A percentile compares a stretch with the other conserved stretches of the same genome.
These are phyloP conservation scores for Nitzschia sp. DNA, from an alignment of 108 stramenopile genomes.

Conservation along the genomic window DNA sequence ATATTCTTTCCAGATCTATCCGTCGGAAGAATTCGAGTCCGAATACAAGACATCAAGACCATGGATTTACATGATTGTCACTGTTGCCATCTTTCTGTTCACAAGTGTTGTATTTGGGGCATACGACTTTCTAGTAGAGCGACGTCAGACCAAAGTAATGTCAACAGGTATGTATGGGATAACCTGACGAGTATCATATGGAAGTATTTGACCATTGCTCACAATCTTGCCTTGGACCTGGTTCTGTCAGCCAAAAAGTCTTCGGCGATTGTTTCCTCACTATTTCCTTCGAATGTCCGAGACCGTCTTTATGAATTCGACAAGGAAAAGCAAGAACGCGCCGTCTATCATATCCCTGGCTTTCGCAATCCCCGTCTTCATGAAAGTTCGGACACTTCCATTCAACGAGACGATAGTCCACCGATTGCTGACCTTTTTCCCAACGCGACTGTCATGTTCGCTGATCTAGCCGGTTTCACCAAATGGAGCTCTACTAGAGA, in stretches of 20 bases:
- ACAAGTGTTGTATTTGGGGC: constrained; percentile 5
- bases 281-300: neutral
- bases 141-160: constrained; percentile 34
- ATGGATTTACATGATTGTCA: neutral
- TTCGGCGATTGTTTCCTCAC: neutral
- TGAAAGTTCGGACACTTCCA: neutral
- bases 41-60: constrained; percentile 33
- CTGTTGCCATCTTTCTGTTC: constrained; percentile 22
- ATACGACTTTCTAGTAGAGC: constrained; percentile 34
- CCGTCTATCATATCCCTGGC: neutral
- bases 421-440: too few species aligned
- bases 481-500: too few species aligned
- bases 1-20: constrained; percentile 47
- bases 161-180: neutral
- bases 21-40: constrained; percentile 42
- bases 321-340: too few species aligned
- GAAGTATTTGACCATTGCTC: too few species aligned
- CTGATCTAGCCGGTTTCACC: too few species aligned
- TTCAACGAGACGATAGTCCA: too few species aligned
- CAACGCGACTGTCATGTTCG: too few species aligned
- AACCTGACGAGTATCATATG: too few species aligned
- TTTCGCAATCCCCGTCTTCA: neutral
- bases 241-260: neutral
- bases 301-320: constrained; percentile 1
- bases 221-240: too few species aligned